A percentile compares a stretch with the other conserved stretches of the same genome.
These are phyloP conservation scores for Xylariaceae sp. DNA, from an alignment of 2,329 filamentous ascomycete genomes.

Conservation along the genomic window DNA sequence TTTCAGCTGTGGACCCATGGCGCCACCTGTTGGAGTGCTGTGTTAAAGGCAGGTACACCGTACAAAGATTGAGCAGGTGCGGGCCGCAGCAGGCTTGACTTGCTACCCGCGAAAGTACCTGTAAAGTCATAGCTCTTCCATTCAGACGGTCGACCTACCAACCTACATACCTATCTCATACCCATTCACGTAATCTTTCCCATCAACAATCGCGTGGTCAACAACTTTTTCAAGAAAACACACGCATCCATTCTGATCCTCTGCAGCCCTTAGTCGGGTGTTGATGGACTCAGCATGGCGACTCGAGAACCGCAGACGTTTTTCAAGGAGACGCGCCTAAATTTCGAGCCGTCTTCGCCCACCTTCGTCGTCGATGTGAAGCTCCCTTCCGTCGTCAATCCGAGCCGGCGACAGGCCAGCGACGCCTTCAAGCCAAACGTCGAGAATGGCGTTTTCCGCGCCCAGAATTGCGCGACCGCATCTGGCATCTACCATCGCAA, in stretches of 20 bases:
- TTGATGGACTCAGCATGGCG: conserved; percentile 66
- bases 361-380: conserved; percentile 66
- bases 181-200: conserved; percentile 4
- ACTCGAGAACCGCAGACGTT: conserved; percentile 57
- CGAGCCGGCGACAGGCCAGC: conserved; percentile 39
- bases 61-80: not conserved
- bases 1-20: not conserved
- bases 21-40: conserved; percentile 6
- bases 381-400: conserved; percentile 52
- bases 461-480: conserved; percentile 67
- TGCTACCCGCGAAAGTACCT: not conserved
- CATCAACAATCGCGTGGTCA: conserved; percentile 16
- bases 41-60: no score
- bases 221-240: conserved; percentile 9
- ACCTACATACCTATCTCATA: not conserved
- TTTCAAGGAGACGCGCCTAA: conserved; percentile 83
- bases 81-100: not conserved
- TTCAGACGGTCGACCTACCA: not conserved
- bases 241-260: conserved; percentile 15
- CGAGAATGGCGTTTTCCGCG: conserved; percentile 70
- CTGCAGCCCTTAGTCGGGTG: conserved; percentile 19
- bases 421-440: conserved; percentile 35
- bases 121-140: not conserved
- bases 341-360: conserved; percentile 66
- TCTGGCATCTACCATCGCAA: conserved; percentile 81